Percentiles rank a stretch among this genome's conserved stretches.
Evolutionary conservation across 2,329 filamentous ascomycete genomes (phyloP).

Genomic region (Bipolaris cookei): DNA sequence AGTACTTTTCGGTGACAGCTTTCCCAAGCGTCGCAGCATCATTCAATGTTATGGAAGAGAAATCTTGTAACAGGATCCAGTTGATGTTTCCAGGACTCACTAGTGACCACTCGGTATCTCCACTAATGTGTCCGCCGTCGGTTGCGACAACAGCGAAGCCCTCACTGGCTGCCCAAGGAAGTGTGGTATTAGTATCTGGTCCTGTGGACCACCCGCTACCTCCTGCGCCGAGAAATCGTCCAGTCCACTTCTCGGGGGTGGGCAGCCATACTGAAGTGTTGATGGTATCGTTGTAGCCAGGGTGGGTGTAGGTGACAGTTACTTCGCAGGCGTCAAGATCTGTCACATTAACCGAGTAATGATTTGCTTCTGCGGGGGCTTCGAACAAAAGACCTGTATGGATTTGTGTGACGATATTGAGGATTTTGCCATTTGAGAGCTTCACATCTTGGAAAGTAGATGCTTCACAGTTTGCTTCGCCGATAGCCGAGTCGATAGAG

Average conservation of each 20-base stretch:
- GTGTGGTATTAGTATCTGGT: conserved; percentile 16
- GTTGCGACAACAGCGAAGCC: conserved; percentile 34
- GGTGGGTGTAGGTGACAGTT: conserved; percentile 42
- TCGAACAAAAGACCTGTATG: conserved; percentile 10
- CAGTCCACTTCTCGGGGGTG: conserved; percentile 26
- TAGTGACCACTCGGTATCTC: conserved; percentile 15
- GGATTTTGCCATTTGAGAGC: conserved; percentile 4
- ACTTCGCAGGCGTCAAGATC: conserved; percentile 43
- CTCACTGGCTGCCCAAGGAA: conserved; percentile 21
- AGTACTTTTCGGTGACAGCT: conserved; percentile 32
- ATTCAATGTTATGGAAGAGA: conserved; percentile 39
- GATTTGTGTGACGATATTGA: conserved; percentile 8
- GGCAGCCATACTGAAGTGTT: conserved; percentile 31
- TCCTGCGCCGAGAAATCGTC: conserved; percentile 29
- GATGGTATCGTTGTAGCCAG: conserved; percentile 25
- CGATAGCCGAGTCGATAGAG: background rate
- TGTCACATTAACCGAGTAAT: conserved; percentile 14
- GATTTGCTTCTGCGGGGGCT: conserved; percentile 13
- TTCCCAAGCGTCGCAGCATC: conserved; percentile 43
- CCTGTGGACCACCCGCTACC: conserved; percentile 30
- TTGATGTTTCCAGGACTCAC: conserved; percentile 28
- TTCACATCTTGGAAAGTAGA: conserved; percentile 9
- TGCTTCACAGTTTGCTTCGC: conserved; percentile 1
- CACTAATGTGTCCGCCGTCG: conserved; percentile 27
- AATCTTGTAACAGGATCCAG: conserved; percentile 39